phyloP scores from a whole-genome alignment of 768 basidiomycete species.

The Phanerochaete sordida region DNA sequence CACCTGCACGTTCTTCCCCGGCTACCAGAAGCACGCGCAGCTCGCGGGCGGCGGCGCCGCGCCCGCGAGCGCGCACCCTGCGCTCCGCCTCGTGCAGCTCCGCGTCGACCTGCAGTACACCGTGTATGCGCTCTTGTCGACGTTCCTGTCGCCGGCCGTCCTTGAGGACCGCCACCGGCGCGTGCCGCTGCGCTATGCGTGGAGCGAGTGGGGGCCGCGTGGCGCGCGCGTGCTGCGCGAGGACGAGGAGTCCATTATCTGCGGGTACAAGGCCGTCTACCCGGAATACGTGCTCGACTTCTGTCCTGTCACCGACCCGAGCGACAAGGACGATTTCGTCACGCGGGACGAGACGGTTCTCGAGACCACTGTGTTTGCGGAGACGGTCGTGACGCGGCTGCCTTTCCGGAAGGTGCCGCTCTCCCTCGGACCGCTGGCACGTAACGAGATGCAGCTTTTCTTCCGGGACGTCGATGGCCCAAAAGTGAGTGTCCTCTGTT shows the following conservation, averaged over 20 bases:
- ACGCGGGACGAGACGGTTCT: not conserved
- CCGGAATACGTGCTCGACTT: constrained; percentile 11
- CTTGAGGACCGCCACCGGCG: not conserved
- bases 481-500: constrained; percentile 2
- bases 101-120: constrained; percentile 11
- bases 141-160: constrained; percentile 3
- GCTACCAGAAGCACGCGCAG: not conserved
- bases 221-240: constrained; percentile 4
- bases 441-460: constrained; percentile 2
- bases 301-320: not conserved
- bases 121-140: constrained; percentile 3
- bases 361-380: constrained; percentile 6
- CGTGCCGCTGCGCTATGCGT: not conserved
- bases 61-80: not conserved
- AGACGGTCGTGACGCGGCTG: constrained; percentile 7
- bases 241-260: not conserved
- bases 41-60: not conserved
- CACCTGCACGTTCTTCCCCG: constrained; percentile 10
- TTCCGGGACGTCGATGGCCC: constrained; percentile 11
- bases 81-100: constrained; percentile 6
- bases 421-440: not conserved
- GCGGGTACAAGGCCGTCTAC: constrained; percentile 10
- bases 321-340: not conserved
- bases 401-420: constrained; percentile 1
- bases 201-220: constrained; percentile 7